phyloP scores from a whole-genome alignment of 768 basidiomycete species.

The Suillus discolor region DNA sequence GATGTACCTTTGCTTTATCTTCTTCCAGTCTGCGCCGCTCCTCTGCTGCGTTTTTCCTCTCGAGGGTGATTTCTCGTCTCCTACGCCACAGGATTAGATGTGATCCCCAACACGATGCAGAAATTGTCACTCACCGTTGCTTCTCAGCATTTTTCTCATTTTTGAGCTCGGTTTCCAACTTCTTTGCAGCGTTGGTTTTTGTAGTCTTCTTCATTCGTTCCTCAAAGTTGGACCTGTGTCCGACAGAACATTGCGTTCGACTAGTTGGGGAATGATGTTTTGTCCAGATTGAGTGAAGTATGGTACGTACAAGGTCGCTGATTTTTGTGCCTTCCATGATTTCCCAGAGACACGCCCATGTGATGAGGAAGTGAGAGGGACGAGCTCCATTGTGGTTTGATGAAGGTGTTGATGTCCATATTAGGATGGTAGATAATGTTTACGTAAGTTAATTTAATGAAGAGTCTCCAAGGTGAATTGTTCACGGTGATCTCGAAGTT shows the following conservation, averaged over 20 bases:
- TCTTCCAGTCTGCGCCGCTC: conserved; percentile 62
- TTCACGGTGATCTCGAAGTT: too few species aligned
- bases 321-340: conserved; percentile 59
- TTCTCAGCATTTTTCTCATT: conserved; percentile 75
- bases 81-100: conserved; percentile 36
- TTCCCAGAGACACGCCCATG: conserved; percentile 73
- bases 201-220: conserved; percentile 70
- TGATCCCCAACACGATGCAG: not conserved
- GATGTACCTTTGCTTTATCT: conserved; percentile 33
- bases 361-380: conserved; percentile 56
- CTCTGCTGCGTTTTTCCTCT: conserved; percentile 72
- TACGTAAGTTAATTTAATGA: not conserved
- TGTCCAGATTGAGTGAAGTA: conserved; percentile 1
- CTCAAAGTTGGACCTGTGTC: conserved; percentile 71
- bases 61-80: conserved; percentile 65
- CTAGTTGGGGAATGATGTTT: conserved; percentile 24
- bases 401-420: not conserved
- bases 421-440: not conserved
- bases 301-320: conserved; percentile 49
- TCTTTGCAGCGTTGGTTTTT: conserved; percentile 69
- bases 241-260: conserved; percentile 66
- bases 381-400: not conserved
- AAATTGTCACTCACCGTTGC: conserved; percentile 45
- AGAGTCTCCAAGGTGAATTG: not conserved
- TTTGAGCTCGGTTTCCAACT: conserved; percentile 70